Evolutionary conservation across 2,329 filamentous ascomycete species (phyloP), one percentile per base, ranked within the genome.

Genomic region (Pseudogymnoascus sp.): DNA sequence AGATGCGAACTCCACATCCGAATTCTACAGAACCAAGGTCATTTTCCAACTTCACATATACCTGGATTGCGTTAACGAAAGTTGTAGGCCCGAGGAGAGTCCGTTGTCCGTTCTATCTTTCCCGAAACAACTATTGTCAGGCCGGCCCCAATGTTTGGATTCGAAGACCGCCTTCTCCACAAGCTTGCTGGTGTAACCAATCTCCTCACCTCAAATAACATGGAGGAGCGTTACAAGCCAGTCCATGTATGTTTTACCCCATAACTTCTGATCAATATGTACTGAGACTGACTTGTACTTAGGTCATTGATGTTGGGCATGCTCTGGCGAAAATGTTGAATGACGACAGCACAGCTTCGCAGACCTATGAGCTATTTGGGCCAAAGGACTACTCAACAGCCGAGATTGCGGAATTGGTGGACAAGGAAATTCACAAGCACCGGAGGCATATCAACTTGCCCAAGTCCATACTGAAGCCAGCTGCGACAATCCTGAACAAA

Each of bases 71-170:
- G n/a, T 39, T 70, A 62, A 72, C 64, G 11, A 59, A 42, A 33
- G 59, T 12, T 38, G 23, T 65, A 89, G 89, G 92, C 82, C 64
- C 84, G 82, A 72, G 90, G 90, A 68, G 94, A 99, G 79, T 81
- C 88, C 73, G 84, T 95, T 58, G 94, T 87, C 52, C 88, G 93
- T 66, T 85, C 83, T 70, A 92, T 97, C 73, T 99, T 92, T 80
- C 94, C 94, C 25, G 94, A 99, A 78, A 96, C 94, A 16, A 99
- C 94, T 52, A 92, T 99, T 69, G 94, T 99, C 67, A 87, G 94
- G 66, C 94, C 94, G 49, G 90, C 93, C 11, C 94, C 92, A 61
- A 84, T 96, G 76, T 99, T 96, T 73, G 94, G 94, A 36, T 96
- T 92, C 72, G 94, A 99, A 77, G 94, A 99, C 77, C 88, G 88